Conservation (phyloP, 1,284 basidiomycete species). For the Anthracocystis walkeri region DNA sequence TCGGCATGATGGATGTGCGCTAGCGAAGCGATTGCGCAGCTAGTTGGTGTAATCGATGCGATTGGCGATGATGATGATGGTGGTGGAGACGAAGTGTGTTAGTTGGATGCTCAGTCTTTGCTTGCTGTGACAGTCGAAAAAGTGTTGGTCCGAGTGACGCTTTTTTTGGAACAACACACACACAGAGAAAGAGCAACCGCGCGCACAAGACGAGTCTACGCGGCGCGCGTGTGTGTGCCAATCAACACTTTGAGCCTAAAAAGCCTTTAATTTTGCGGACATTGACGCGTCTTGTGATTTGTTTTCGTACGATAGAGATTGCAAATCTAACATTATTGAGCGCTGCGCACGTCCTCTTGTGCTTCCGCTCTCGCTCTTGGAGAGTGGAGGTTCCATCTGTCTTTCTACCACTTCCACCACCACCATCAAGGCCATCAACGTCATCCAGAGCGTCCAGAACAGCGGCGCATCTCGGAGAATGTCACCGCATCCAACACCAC, state of each 20-base stretch:
- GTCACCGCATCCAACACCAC: conserved; percentile 1
- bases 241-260: conserved; percentile 3
- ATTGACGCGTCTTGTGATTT: background rate
- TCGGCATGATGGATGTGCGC: conserved; percentile 25
- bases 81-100: background rate
- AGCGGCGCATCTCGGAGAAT: background rate
- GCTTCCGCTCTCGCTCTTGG: background rate
- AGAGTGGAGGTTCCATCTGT: conserved; percentile 1
- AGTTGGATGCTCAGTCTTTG: too few species aligned
- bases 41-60: background rate
- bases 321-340: background rate
- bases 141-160: conserved; percentile 11
- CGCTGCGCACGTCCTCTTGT: background rate
- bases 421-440: background rate
- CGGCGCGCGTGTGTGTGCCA: conserved; percentile 3
- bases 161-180: background rate
- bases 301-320: background rate
- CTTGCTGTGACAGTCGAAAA: background rate
- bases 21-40: background rate
- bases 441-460: background rate
- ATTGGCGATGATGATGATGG: background rate
- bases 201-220: conserved; percentile 6
- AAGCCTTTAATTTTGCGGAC: background rate
- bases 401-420: background rate
- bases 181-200: background rate